Conservation (phyloP, 2,329 filamentous ascomycete species). For the Madurella fahalii region DNA sequence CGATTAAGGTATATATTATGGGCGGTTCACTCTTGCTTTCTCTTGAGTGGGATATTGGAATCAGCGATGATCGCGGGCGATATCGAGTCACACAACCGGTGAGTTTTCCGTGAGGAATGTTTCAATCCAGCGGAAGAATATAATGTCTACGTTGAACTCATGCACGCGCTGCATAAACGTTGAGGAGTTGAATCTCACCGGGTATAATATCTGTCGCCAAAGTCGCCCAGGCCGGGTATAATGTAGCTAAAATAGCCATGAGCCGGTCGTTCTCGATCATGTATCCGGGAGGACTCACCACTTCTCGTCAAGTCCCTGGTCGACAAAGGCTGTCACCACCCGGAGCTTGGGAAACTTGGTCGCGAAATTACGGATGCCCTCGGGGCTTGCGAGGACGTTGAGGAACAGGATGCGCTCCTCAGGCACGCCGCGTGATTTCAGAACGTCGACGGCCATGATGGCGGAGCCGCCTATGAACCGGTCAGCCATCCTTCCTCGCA, state of each 20-base stretch:
- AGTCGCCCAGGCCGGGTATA: slow-evolving; percentile 87
- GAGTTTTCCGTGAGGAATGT: not conserved
- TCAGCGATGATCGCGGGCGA: slow-evolving; percentile 10
- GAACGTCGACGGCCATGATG: slow-evolving; percentile 92
- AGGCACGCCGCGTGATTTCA: slow-evolving; percentile 84
- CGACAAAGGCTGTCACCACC: slow-evolving; percentile 93
- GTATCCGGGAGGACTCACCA: slow-evolving; percentile 55
- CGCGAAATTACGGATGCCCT: slow-evolving; percentile 86
- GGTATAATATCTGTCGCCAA: slow-evolving; percentile 94
- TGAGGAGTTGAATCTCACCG: slow-evolving; percentile 48
- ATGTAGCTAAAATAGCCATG: slow-evolving; percentile 68
- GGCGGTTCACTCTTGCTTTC: slow-evolving; percentile 1
- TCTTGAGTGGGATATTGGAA: slow-evolving; percentile 3
- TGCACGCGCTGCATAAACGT: not conserved
- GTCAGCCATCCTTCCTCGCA: slow-evolving; percentile 9
- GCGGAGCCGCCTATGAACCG: slow-evolving; percentile 72
- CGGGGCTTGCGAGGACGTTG: slow-evolving; percentile 94
- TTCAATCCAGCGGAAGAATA: not conserved
- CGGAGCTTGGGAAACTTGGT: slow-evolving; percentile 83
- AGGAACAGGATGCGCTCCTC: slow-evolving; percentile 95
- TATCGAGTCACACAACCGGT: not conserved
- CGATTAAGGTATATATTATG: slow-evolving; percentile 38
- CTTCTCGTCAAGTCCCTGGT: slow-evolving; percentile 90
- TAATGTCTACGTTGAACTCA: slow-evolving; percentile 7
- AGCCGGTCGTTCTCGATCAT: slow-evolving; percentile 27